Conservation (phyloP, 2,329 filamentous ascomycete genomes). For the Pyrenophora graminea region DNA sequence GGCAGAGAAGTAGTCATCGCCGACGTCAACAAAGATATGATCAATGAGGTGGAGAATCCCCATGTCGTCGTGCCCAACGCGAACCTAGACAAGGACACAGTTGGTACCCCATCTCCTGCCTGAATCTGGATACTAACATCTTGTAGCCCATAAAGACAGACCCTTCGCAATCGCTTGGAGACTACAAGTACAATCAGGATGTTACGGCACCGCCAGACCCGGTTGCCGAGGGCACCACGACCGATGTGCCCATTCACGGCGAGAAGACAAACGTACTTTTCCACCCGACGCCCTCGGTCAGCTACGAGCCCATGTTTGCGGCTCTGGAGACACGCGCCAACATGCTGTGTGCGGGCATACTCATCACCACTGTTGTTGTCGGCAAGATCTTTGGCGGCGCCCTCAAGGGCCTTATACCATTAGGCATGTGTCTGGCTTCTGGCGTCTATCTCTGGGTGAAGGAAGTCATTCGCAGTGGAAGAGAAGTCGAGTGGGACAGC, state of each 20-base stretch:
- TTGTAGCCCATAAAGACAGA: constrained; percentile 67
- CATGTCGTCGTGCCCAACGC: constrained; percentile 84
- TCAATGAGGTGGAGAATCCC: constrained; percentile 73
- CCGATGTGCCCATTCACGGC: constrained; percentile 92
- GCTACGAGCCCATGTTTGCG: constrained; percentile 86
- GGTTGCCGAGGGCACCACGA: constrained; percentile 77
- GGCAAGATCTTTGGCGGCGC: constrained; percentile 80
- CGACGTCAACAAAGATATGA: constrained; percentile 72
- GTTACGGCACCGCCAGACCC: constrained; percentile 90
- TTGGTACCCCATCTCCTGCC: constrained; percentile 35
- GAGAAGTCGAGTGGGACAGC: constrained; percentile 84
- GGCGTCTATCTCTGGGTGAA: constrained; percentile 90
- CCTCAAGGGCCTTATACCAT: constrained; percentile 74
- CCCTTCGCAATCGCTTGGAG: constrained; percentile 70
- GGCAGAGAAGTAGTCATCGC: constrained; percentile 85
- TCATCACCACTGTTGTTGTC: constrained; percentile 73
- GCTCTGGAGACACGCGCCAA: constrained; percentile 75
- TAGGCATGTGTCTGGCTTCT: constrained; percentile 72
- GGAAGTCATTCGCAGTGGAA: constrained; percentile 78
- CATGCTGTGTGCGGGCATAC: constrained; percentile 70
- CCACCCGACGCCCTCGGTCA: constrained; percentile 87
- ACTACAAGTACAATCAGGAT: constrained; percentile 86
- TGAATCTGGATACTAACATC: constrained; percentile 12
- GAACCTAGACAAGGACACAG: constrained; percentile 76
- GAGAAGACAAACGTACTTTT: constrained; percentile 97